Base-by-base conservation (phyloP, 495 filamentous ascomycete genomes). In the Immersiella caudata region DNA sequence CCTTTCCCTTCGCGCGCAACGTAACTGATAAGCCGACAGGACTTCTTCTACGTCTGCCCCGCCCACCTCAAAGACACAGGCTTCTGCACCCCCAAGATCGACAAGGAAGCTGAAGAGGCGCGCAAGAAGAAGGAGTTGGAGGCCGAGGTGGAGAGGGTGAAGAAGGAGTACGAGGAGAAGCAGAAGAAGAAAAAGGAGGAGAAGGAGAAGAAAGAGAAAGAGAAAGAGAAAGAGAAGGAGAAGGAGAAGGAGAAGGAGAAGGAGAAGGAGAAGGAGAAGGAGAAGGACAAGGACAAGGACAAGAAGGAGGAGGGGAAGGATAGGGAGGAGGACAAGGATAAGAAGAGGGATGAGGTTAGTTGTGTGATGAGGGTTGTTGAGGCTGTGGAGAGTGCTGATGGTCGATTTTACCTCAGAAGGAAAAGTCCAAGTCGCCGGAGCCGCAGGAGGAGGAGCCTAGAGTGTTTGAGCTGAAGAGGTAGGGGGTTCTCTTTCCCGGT, bases 31-130 rank as follows among this genome's bases (percentile, higher is more conserved):
- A 60, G 58, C 25, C 35, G 27, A 49, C 74, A 96, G 92, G 95
- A 99, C 76, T 97, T 91, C 82, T 98, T 99, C 78, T 97, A 96
- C 74, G 85, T 94, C 33, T 99, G 95, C 73, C 85, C 88, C 16
- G 81, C 85, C 52, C 95, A 99, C 77, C 83, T 97, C 11, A 92
- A 91, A 74, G 95, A 99, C 74, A 82, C 84, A 24, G 84, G 89
- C 14, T 97, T 96, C 77, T 93, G 90, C 73, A 87, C 85, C 16
- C 90, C 94, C 14, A 90, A 93, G 67, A 83, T 94, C 55, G 90
- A 94, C 71, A 85, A 92, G 64, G 92, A 87, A 35, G 89, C 89
- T 18, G 85, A 87, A 56, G 91, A 87, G 55, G 88, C 88, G 20
- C 86, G 89, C 67, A 89, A 89, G 73, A 86, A 86, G 67, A 84